Evolutionary conservation across 192 early-diverging fungal genomes (phyloP).

Genomic region (Lunasporangiospora selenospora): DNA sequence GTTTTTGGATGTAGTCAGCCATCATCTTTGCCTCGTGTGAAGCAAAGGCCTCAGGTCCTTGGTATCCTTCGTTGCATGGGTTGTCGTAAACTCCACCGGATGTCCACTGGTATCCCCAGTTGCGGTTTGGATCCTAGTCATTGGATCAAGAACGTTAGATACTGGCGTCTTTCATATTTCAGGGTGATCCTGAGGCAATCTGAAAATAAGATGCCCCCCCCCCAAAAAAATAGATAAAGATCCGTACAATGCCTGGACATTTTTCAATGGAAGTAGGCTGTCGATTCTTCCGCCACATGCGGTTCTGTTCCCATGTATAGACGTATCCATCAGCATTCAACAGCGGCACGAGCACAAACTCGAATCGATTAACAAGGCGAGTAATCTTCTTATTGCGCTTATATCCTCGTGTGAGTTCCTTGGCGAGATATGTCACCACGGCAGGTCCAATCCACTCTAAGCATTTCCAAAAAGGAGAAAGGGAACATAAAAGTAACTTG

Average conservation of each 20-base stretch:
- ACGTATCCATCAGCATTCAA: constrained; percentile 57
- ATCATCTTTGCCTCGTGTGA: constrained; percentile 49
- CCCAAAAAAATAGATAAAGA: background rate
- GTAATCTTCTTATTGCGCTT: constrained; percentile 31
- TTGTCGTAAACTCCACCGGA: constrained; percentile 25
- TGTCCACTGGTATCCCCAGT: constrained; percentile 49
- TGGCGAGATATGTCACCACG: constrained; percentile 47
- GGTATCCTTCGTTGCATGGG: constrained; percentile 52
- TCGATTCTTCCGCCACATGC: constrained; percentile 59
- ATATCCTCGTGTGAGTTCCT: constrained; percentile 44
- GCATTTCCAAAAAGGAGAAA: background rate
- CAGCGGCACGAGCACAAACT: constrained; percentile 52
- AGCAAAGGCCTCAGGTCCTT: constrained; percentile 45
- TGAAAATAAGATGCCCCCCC: background rate
- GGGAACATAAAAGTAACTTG: too few relatives aligned
- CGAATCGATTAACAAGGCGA: constrained; percentile 47
- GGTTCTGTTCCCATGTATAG: constrained; percentile 46
- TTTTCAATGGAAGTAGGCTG: constrained; percentile 40
- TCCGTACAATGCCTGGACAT: constrained; percentile 47
- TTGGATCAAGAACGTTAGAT: background rate
- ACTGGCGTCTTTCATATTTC: too few relatives aligned
- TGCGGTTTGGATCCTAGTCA: constrained; percentile 35
- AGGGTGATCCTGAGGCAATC: too few relatives aligned
- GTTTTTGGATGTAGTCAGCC: constrained; percentile 38
- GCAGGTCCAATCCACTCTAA: constrained; percentile 48